Base-by-base conservation (phyloP, 2,329 filamentous ascomycete genomes). In the Gaeumannomyces sp. region DNA sequence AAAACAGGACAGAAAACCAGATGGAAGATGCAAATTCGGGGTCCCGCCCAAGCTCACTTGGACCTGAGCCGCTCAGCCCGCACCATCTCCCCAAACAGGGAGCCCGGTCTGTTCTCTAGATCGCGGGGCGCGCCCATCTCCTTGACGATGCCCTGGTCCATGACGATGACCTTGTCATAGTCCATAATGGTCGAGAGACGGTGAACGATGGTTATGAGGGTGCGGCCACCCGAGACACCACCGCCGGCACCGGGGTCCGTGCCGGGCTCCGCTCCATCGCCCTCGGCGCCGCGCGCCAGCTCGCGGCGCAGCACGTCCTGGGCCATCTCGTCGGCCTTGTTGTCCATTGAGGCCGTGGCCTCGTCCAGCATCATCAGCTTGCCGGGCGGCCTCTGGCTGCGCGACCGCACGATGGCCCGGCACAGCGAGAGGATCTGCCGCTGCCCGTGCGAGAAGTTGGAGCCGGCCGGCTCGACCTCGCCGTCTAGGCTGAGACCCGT, bases 321-420 rank as follows among this genome's bases (percentile, higher is more conserved):
- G 64, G 86, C 84, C 2, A 80, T 81, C 45, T 77, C 76, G 66
- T 86, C 84, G 31, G 84, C 85, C 71, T 83, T 80, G 65, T 83
- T 83, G 69, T 86, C 84, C 77, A 86, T 84, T 68, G 81, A 85
- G 29, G 83, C 83, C 2, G 84, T 86, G 13, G 84, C 84, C 72
- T 86, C 84, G 69, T 86, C 84, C 14, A 85, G 76, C 2, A 86
- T 73, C 76, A 86, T 80, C 31, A 86, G 74, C 72, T 82, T 83
- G 71, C 80, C 83, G 65, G 80, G 77, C 14, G 38, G 27, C 22
- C 38, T 28, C 38, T 56, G 22, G 45, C 33, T 31, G 27, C 61
- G 61, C 13, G 38, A 29, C 33, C 84, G 79, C 64, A 85, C 81
- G 38, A 85, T 76, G 0, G 84, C 84, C 14, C 84, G 78, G 64